Percentiles rank a stretch among this genome's conserved stretches.
Evolutionary conservation across 345 rosid species (phyloP).

Genomic region (Ceriops tagal): DNA sequence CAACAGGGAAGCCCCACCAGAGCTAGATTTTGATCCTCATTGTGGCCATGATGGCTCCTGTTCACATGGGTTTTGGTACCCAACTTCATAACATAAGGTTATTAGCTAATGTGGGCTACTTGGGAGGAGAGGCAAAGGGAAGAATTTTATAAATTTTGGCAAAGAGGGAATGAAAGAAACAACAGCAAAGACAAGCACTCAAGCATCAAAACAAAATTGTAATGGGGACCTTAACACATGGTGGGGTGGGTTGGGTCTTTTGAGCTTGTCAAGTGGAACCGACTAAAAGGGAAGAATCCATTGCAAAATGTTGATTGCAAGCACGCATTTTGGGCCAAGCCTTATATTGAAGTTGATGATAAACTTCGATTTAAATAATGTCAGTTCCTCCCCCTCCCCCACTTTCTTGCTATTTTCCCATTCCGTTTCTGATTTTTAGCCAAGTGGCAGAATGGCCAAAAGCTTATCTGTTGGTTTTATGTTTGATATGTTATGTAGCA

Average conservation of each 20-base stretch:
- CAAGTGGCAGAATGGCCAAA: not conserved
- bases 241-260: conserved; percentile 35
- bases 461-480: conserved; percentile 4
- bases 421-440: not conserved
- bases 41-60: conserved; percentile 32
- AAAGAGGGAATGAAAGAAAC: conserved; percentile 37
- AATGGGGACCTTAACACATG: conserved; percentile 87
- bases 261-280: conserved; percentile 56
- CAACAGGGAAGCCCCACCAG: conserved; percentile 26
- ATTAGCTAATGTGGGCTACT: conserved; percentile 29
- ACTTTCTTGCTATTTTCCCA: not conserved
- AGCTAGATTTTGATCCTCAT: conserved; percentile 18
- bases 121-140: conserved; percentile 15
- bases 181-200: conserved; percentile 62
- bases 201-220: conserved; percentile 43
- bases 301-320: conserved; percentile 52
- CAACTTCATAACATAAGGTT: conserved; percentile 22
- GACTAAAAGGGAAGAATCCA: conserved; percentile 45
- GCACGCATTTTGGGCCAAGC: conserved; percentile 34
- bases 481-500: not conserved
- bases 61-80: conserved; percentile 42
- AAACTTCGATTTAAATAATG: not conserved
- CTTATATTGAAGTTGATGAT: conserved; percentile 7
- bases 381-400: not conserved
- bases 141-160: not conserved